phyloP scores from a whole-genome alignment of 2,329 filamentous ascomycete species.

The Didymella sp. region DNA sequence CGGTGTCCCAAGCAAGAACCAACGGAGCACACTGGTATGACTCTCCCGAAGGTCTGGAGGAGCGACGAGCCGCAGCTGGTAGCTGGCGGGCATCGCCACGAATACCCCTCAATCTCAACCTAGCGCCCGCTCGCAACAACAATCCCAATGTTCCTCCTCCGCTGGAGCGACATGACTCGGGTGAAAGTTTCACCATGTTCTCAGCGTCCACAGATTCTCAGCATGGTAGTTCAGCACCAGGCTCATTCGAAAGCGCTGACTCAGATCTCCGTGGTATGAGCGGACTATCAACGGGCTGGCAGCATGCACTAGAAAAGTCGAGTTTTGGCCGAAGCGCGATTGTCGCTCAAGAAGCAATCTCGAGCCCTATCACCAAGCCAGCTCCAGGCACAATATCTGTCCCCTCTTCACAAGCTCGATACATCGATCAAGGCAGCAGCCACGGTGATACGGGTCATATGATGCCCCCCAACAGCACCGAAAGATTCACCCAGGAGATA shows the following conservation, averaged over 20 bases:
- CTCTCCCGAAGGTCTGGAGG: conserved; percentile 45
- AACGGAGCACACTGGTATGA: conserved; percentile 45
- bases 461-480: conserved; percentile 35
- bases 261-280: conserved; percentile 35
- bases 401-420: conserved; percentile 12
- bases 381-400: conserved; percentile 40
- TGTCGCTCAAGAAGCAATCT: conserved; percentile 16
- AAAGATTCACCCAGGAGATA: conserved; percentile 48
- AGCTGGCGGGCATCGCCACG: conserved; percentile 60
- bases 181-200: conserved; percentile 69
- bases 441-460: conserved; percentile 23
- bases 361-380: conserved; percentile 34
- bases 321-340: conserved; percentile 41
- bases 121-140: conserved; percentile 48
- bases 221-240: conserved; percentile 59
- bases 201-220: conserved; percentile 67
- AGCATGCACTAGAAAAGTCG: conserved; percentile 33
- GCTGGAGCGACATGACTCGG: conserved; percentile 62
- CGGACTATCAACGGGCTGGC: conserved; percentile 40
- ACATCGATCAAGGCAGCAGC: conserved; percentile 21
- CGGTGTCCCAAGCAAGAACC: conserved; percentile 29
- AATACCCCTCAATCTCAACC: conserved; percentile 58
- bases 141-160: conserved; percentile 44
- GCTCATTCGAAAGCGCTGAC: conserved; percentile 55
- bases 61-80: conserved; percentile 47